These are phyloP conservation scores for Camelina sativa DNA, from an alignment of 345 rosid species.

Conservation along the genomic window DNA sequence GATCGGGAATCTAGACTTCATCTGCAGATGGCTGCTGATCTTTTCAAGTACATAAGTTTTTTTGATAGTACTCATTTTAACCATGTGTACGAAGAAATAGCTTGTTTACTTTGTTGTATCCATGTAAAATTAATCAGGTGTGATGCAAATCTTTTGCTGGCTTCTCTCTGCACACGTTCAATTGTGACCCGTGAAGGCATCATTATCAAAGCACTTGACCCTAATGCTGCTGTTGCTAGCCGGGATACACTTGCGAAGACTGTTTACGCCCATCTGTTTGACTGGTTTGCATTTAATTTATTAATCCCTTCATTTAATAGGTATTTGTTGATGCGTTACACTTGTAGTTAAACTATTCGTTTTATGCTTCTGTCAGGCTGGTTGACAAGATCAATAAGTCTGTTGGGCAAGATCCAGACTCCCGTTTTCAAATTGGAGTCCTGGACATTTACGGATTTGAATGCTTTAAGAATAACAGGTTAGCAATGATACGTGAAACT, in stretches of 20 bases:
- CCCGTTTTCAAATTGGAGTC: slow-evolving; percentile 82
- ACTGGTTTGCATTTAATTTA: slow-evolving; percentile 65
- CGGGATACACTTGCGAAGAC: slow-evolving; percentile 97
- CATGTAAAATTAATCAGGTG: slow-evolving; percentile 62
- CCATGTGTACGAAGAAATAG: slow-evolving; percentile 1
- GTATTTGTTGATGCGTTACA: slow-evolving; percentile 24
- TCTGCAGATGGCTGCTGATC: slow-evolving; percentile 88
- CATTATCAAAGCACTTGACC: slow-evolving; percentile 88
- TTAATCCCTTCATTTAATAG: slow-evolving; percentile 16
- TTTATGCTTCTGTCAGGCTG: slow-evolving; percentile 61
- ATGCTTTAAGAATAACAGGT: slow-evolving; percentile 93
- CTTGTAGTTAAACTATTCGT: slow-evolving; percentile 22
- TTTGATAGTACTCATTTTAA: slow-evolving; percentile 4
- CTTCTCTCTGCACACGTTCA: slow-evolving; percentile 82
- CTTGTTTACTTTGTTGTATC: slow-evolving; percentile 29
- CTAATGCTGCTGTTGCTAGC: slow-evolving; percentile 92
- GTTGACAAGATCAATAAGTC: slow-evolving; percentile 92
- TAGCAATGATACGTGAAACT: slow-evolving; percentile 24
- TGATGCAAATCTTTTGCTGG: slow-evolving; percentile 74
- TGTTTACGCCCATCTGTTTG: slow-evolving; percentile 89
- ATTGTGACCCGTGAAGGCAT: slow-evolving; percentile 96
- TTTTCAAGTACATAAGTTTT: slow-evolving; percentile 68
- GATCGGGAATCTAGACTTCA: slow-evolving; percentile 81
- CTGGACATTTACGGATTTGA: slow-evolving; percentile 99
- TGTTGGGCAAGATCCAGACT: slow-evolving; percentile 86